Evolutionary conservation across 1,284 basidiomycete genomes (phyloP), one percentile per base, ranked within the genome.

Genomic region (Pseudozyma sp.): DNA sequence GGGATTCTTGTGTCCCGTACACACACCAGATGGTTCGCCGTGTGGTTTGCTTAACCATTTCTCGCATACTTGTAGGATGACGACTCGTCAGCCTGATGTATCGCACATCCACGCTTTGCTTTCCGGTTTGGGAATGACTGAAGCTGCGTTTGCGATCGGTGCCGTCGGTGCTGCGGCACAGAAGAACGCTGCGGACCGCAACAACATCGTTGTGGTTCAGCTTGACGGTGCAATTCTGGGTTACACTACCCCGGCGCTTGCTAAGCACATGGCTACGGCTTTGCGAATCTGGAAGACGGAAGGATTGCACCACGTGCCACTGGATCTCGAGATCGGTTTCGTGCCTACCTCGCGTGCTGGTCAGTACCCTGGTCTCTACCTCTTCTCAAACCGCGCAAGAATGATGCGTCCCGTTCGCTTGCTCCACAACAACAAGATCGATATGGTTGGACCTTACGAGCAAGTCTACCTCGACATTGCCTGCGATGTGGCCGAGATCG

Each of bases 401-500:
- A 97, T 99, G 95, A 98, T 99, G 96, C 90, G 97, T 49, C 96
- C 97, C 3, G 97, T 99, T 68, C 94, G 92, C 80, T 95, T 93
- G 86, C 87, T 99, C 48, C 87, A 88, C 67, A 99, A 98, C 85
- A 92, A 91, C 57, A 89, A 90, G 76, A 89, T 92, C 76, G 97
- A 99, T 85, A 93, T 93, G 85, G 89, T 99, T 54, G 97, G 97
- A 3, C 90, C 96, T 2, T 99, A 99, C 79, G 97, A 99, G 86
- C 97, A 99, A 86, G 97, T 99, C 11, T 99, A 99, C 86, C 95
- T 99, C 92, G 93, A 99, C 85, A 93, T 99, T 82, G 96, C 97
- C 0, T 92, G 94, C 83, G 93, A 90, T 59, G 91, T 91, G 5
- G 91, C 92, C 78, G 97, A 98, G 85, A 91, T 98, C 55, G 93